A percentile compares a stretch with the other conserved stretches of the same genome.
Evolutionary conservation across 192 early-diverging fungal species (phyloP).

Genomic region (Podila minutissima): DNA sequence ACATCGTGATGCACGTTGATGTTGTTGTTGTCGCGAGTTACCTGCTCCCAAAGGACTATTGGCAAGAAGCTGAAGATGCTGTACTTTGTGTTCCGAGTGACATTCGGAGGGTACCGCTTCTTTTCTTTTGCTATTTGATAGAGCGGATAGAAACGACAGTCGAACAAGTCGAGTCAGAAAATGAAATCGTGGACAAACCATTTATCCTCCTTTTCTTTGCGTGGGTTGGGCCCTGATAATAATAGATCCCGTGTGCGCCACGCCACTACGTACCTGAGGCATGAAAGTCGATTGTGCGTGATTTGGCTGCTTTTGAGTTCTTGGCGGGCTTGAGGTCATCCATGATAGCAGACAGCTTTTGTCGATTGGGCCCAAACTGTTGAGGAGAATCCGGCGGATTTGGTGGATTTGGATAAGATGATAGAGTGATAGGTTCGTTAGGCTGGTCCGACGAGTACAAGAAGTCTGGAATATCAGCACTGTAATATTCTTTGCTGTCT

Average conservation of each 20-base stretch:
- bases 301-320: conserved; percentile 49
- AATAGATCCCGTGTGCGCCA: background rate
- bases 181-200: background rate
- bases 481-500: too few species aligned
- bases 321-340: conserved; percentile 42
- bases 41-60: conserved; percentile 84
- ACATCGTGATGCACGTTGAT: too few species aligned
- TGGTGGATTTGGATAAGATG: background rate
- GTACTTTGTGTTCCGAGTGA: conserved; percentile 91
- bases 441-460: too few species aligned
- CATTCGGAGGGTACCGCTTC: conserved; percentile 78
- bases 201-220: too few species aligned
- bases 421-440: background rate
- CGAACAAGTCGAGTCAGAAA: background rate
- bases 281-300: conserved; percentile 60
- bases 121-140: conserved; percentile 54
- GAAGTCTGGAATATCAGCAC: too few species aligned
- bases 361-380: conserved; percentile 43
- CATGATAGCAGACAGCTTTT: conserved; percentile 43
- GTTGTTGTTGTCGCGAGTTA: conserved; percentile 13
- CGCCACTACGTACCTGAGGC: conserved; percentile 36
- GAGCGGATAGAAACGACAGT: conserved; percentile 8
- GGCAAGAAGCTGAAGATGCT: conserved; percentile 83
- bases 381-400: background rate
- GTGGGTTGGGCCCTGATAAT: too few species aligned